Conservation (phyloP, 768 basidiomycete species). For the Naganishia vaughanmartiniae region DNA sequence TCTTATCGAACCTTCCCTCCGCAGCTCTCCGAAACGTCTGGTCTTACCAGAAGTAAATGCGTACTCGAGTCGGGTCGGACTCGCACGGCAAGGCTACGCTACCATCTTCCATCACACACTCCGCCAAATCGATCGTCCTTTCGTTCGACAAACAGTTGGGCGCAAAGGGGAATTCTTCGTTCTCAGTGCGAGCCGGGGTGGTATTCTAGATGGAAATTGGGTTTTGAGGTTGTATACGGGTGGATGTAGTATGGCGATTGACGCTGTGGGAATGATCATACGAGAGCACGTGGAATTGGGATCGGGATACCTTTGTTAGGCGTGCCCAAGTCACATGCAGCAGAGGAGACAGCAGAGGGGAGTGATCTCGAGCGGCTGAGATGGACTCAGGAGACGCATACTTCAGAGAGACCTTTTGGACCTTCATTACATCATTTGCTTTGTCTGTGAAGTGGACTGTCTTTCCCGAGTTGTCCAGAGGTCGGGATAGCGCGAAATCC, state of each 20-base stretch:
- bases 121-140: constrained; percentile 22
- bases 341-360: no score
- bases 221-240: constrained; percentile 19
- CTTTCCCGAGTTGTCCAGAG: no score
- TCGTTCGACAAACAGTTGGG: not conserved
- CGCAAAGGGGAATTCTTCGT: constrained; percentile 18
- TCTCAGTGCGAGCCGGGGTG: constrained; percentile 26
- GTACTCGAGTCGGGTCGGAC: constrained; percentile 12
- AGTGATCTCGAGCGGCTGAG: no score
- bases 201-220: constrained; percentile 23
- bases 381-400: no score
- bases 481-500: no score
- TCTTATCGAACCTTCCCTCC: constrained; percentile 25
- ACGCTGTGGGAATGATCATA: constrained; percentile 12
- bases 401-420: no score
- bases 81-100: constrained; percentile 7
- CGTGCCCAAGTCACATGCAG: not conserved
- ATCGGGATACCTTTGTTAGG: not conserved
- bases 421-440: no score
- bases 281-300: constrained; percentile 3
- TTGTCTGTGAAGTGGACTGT: no score
- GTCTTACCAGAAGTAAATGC: constrained; percentile 83
- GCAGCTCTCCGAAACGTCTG: constrained; percentile 93
- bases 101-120: constrained; percentile 8
- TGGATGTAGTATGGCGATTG: not conserved